Evolutionary conservation across 2,329 filamentous ascomycete species (phyloP).

Genomic region (Sporothrix inflata): DNA sequence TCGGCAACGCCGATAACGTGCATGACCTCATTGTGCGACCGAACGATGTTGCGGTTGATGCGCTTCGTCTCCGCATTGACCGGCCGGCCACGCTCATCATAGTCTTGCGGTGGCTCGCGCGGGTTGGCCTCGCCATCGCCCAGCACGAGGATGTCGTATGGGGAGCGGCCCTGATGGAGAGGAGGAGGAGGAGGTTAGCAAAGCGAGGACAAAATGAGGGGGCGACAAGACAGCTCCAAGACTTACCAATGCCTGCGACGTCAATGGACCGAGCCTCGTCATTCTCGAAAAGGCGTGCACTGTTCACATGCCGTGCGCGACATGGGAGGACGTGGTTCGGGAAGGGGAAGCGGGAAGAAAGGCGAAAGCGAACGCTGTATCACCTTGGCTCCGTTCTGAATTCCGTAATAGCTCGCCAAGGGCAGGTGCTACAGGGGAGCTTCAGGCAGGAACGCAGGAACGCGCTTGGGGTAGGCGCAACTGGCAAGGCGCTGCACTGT

Average conservation of each 20-base stretch:
- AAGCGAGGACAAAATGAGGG: not conserved
- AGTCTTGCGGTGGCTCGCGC: slow-evolving; percentile 51
- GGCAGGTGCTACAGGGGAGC: slow-evolving; percentile 13
- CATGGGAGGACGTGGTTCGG: slow-evolving; percentile 18
- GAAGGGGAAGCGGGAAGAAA: slow-evolving; percentile 18
- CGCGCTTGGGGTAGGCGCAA: slow-evolving; percentile 1
- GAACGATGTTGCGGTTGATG: slow-evolving; percentile 60
- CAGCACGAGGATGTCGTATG: slow-evolving; percentile 60
- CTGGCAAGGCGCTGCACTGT: not conserved
- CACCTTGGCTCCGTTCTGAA: not conserved
- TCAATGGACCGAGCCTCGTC: slow-evolving; percentile 60
- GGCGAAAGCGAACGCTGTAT: not conserved
- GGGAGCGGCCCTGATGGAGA: slow-evolving; percentile 58
- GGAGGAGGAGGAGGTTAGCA: no score
- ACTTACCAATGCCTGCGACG: slow-evolving; percentile 59
- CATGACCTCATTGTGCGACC: slow-evolving; percentile 67
- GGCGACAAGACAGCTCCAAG: not conserved
- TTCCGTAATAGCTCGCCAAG: not conserved
- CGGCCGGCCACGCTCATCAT: slow-evolving; percentile 60
- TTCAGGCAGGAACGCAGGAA: not conserved
- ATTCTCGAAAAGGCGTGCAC: slow-evolving; percentile 41
- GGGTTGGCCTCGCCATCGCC: slow-evolving; percentile 51
- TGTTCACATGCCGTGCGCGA: slow-evolving; percentile 24
- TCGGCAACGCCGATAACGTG: slow-evolving; percentile 65
- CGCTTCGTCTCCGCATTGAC: slow-evolving; percentile 58